Evolutionary conservation across 1,139 yeast species (phyloP).

Genomic region (Sugiyamaella novakii): DNA sequence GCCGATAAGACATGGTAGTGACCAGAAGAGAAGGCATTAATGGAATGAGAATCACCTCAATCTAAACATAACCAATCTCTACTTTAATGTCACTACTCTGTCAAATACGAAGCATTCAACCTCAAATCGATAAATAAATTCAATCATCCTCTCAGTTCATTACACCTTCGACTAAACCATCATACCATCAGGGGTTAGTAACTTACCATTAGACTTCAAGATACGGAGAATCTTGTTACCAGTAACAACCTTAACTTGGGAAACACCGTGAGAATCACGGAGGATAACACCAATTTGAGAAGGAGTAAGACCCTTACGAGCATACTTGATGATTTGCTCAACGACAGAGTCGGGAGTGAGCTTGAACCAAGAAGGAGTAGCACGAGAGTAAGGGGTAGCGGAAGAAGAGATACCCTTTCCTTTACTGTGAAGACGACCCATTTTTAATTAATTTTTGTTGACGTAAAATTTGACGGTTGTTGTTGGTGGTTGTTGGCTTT

Average conservation of each 20-base stretch:
- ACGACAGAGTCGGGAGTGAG: slow-evolving; percentile 91
- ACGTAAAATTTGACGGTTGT: too few relatives aligned
- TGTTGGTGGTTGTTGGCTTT: slow-evolving; percentile 13
- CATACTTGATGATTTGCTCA: slow-evolving; percentile 98
- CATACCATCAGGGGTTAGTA: slow-evolving; percentile 11
- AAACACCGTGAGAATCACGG: slow-evolving; percentile 99
- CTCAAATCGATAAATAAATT: not conserved
- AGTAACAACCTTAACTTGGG: slow-evolving; percentile 95
- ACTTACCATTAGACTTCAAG: slow-evolving; percentile 93
- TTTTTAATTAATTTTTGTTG: slow-evolving; percentile 40
- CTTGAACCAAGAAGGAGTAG: slow-evolving; percentile 99
- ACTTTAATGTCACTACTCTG: not conserved
- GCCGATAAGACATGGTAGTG: not conserved
- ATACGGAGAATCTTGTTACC: slow-evolving; percentile 99
- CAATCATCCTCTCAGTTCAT: not conserved
- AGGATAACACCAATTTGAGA: slow-evolving; percentile 99
- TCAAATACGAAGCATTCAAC: slow-evolving; percentile 2
- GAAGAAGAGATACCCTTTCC: slow-evolving; percentile 99
- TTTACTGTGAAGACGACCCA: slow-evolving; percentile 66
- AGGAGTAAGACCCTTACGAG: slow-evolving; percentile 99
- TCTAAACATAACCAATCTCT: not conserved
- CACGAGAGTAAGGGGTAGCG: slow-evolving; percentile 99
- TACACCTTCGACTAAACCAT: slow-evolving; percentile 12
- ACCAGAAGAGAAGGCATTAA: not conserved
- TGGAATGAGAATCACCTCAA: slow-evolving; percentile 12